A percentile compares a stretch with the other conserved stretches of the same genome.
Evolutionary conservation across 371 early-diverging fungal genomes (phyloP).

Genomic region (Mucor circinelloides): DNA sequence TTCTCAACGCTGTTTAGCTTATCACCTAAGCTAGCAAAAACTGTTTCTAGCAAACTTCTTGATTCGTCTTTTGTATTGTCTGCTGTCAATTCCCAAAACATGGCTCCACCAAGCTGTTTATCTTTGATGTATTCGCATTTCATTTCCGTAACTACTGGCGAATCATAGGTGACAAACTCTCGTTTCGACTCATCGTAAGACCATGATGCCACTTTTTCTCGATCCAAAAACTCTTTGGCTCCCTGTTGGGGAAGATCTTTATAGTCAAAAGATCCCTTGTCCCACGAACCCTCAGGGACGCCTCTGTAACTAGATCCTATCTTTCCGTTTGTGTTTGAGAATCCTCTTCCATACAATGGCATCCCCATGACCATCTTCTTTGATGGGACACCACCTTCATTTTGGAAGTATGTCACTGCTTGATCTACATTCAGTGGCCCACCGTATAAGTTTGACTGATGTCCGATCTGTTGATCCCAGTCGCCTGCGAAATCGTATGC

Average conservation of each 20-base stretch:
- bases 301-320: slow-evolving; percentile 63
- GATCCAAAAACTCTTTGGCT: slow-evolving; percentile 71
- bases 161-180: slow-evolving; percentile 85
- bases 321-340: slow-evolving; percentile 51
- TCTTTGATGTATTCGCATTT: slow-evolving; percentile 79
- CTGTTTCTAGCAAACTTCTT: slow-evolving; percentile 51
- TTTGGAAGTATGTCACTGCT: slow-evolving; percentile 41
- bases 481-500: slow-evolving; percentile 79
- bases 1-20: slow-evolving; percentile 26
- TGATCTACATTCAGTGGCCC: slow-evolving; percentile 61
- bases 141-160: slow-evolving; percentile 63
- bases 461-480: slow-evolving; percentile 76
- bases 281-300: slow-evolving; percentile 79
- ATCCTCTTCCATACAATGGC: slow-evolving; percentile 61
- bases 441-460: slow-evolving; percentile 85
- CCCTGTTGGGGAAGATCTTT: slow-evolving; percentile 66
- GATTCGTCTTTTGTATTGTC: slow-evolving; percentile 50
- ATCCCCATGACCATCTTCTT: slow-evolving; percentile 27
- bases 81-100: slow-evolving; percentile 83
- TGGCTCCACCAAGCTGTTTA: slow-evolving; percentile 74
- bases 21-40: slow-evolving; percentile 33
- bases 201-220: slow-evolving; percentile 67
- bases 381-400: slow-evolving; percentile 20
- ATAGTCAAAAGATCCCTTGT: slow-evolving; percentile 82
- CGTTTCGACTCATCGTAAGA: slow-evolving; percentile 69